Percentiles rank a stretch among this genome's conserved stretches.
These are phyloP conservation scores for Capsicum pubescens DNA, from an alignment of 257 asterid species.

Conservation along the genomic window DNA sequence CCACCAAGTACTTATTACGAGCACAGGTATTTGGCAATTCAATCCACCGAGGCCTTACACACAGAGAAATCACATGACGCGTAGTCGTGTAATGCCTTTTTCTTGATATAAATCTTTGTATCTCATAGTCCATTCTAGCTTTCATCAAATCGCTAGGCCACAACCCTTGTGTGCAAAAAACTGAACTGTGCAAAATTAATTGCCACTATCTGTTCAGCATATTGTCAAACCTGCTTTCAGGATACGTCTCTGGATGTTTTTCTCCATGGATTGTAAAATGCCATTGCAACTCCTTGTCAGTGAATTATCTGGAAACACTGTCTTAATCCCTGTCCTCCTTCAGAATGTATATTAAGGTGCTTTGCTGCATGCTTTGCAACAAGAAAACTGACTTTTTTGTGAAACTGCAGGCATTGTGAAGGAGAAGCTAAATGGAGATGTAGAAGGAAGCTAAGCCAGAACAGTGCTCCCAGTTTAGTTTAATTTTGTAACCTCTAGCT, in stretches of 20 bases:
- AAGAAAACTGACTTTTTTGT: conserved; percentile 4
- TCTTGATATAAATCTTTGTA: not conserved
- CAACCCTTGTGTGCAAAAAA: not conserved
- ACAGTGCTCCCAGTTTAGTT: not conserved
- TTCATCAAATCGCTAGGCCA: not conserved
- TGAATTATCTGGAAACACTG: not conserved
- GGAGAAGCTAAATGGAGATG: conserved; percentile 12
- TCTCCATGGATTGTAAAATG: not conserved
- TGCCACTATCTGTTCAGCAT: not conserved
- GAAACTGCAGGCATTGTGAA: conserved; percentile 5
- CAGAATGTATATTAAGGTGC: not conserved
- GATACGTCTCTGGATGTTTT: not conserved
- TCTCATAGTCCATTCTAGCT: not conserved
- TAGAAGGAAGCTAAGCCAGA: not conserved
- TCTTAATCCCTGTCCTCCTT: not conserved
- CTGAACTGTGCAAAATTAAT: not conserved
- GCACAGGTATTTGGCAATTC: not conserved
- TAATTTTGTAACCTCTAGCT: conserved; percentile 3
- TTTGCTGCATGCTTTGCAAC: conserved; percentile 5
- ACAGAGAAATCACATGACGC: not conserved
- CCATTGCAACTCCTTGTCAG: not conserved
- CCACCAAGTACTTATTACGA: not conserved
- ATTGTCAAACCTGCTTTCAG: not conserved
- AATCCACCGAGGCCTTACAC: not conserved
- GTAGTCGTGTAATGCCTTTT: not conserved